These are phyloP conservation scores for Parascedosporium putredinis DNA, from an alignment of 2,329 filamentous ascomycete species.

Conservation along the genomic window DNA sequence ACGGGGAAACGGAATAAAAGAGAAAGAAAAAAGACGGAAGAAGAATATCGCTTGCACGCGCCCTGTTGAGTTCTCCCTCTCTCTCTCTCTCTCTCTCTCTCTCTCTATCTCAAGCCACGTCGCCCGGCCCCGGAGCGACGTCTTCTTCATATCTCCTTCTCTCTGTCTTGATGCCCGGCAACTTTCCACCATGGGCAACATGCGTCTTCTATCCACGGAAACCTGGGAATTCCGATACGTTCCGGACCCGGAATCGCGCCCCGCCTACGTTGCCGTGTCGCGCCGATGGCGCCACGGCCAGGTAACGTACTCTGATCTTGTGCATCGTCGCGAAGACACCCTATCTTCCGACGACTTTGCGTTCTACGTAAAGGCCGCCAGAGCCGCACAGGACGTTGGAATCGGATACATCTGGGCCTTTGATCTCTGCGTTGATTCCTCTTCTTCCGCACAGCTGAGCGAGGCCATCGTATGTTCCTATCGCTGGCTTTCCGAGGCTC, in stretches of 20 bases:
- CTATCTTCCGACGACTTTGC: constrained; percentile 7
- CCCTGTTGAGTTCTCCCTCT: no score
- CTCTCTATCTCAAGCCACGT: no score
- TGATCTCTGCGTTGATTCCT: constrained; percentile 20
- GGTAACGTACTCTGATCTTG: constrained; percentile 15
- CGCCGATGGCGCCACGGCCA: constrained; percentile 20
- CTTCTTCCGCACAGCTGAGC: constrained; percentile 15
- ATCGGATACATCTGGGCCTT: constrained; percentile 19
- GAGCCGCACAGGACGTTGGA: constrained; percentile 13
- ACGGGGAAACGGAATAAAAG: no score
- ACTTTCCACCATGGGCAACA: constrained; percentile 7
- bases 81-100: no score
- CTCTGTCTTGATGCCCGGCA: not conserved
- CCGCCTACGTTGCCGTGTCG: constrained; percentile 21
- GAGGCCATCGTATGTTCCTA: constrained; percentile 18
- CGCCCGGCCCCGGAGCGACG: no score
- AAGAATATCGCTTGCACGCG: no score
- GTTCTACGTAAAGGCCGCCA: constrained; percentile 14
- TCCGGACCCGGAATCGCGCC: constrained; percentile 11
- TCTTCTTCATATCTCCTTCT: not conserved
- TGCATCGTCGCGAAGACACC: constrained; percentile 6
- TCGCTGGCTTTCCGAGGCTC: constrained; percentile 13
- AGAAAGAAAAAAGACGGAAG: no score
- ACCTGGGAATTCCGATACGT: constrained; percentile 15
- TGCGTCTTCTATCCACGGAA: constrained; percentile 19